A percentile compares a stretch with the other conserved stretches of the same genome.
phyloP scores from a whole-genome alignment of 805 yeast species.

The Grigorovia yakushimaensis region DNA sequence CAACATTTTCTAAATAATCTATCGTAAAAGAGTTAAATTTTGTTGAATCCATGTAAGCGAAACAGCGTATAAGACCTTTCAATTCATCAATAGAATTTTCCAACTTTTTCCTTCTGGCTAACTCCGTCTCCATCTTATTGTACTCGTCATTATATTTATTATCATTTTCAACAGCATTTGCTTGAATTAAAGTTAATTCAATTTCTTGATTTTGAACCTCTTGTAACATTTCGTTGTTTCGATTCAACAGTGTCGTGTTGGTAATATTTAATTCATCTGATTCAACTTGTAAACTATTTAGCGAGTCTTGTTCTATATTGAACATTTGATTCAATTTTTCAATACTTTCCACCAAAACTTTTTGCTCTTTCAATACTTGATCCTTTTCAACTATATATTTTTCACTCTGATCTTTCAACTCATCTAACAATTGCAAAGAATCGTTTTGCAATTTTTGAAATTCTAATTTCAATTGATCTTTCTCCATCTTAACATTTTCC shows the following conservation, averaged over 20 bases:
- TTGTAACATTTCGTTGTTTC: neutral
- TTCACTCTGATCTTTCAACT: neutral
- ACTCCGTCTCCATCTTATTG: slow-evolving; percentile 6
- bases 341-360: neutral
- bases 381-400: neutral
- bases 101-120: slow-evolving; percentile 31
- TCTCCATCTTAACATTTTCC: neutral
- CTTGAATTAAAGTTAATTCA: neutral
- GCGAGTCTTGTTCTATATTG: neutral
- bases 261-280: neutral
- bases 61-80: slow-evolving; percentile 27
- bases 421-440: neutral
- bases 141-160: slow-evolving; percentile 4
- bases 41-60: slow-evolving; percentile 15
- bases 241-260: neutral
- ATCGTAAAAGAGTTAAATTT: slow-evolving; percentile 3
- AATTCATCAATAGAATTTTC: slow-evolving; percentile 41
- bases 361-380: neutral
- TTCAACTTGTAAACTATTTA: slow-evolving; percentile 2
- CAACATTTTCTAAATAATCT: slow-evolving; percentile 12
- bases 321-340: neutral
- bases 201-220: neutral
- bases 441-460: slow-evolving; percentile 2
- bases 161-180: slow-evolving; percentile 1
- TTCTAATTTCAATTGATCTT: slow-evolving; percentile 4